These are phyloP conservation scores for Beta vulgaris DNA, from an alignment of 148 eudicot genomes.

Conservation along the genomic window DNA sequence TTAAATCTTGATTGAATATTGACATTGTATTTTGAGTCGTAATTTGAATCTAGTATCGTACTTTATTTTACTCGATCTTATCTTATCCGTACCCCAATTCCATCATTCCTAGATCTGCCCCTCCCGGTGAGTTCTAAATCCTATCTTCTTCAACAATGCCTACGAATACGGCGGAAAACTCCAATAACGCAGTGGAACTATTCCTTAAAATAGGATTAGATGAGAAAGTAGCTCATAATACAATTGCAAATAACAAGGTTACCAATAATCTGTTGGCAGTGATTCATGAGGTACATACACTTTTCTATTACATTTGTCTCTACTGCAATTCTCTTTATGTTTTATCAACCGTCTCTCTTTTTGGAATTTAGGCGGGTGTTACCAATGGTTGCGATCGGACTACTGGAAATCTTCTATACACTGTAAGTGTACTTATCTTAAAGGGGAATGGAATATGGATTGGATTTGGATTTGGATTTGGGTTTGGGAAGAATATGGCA, in stretches of 20 bases:
- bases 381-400: slow-evolving; percentile 76
- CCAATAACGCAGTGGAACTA: slow-evolving; percentile 42
- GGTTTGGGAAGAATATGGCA: no score
- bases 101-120: no score
- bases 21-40: no score
- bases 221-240: slow-evolving; percentile 67
- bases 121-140: not conserved
- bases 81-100: no score
- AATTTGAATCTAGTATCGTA: no score
- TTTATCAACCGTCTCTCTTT: not conserved
- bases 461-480: no score
- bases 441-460: no score
- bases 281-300: slow-evolving; percentile 58
- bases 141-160: slow-evolving; percentile 25
- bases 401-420: slow-evolving; percentile 76
- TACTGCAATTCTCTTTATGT: not conserved
- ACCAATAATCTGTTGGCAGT: slow-evolving; percentile 76
- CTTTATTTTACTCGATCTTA: no score
- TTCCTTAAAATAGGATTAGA: slow-evolving; percentile 71
- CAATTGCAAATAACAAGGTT: slow-evolving; percentile 76
- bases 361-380: slow-evolving; percentile 61
- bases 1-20: no score
- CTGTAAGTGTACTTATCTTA: slow-evolving; percentile 36
- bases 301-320: not conserved
- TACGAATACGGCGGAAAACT: slow-evolving; percentile 20